phyloP scores from a whole-genome alignment of 345 rosid species.

The Diplotaxis tenuifolia region DNA sequence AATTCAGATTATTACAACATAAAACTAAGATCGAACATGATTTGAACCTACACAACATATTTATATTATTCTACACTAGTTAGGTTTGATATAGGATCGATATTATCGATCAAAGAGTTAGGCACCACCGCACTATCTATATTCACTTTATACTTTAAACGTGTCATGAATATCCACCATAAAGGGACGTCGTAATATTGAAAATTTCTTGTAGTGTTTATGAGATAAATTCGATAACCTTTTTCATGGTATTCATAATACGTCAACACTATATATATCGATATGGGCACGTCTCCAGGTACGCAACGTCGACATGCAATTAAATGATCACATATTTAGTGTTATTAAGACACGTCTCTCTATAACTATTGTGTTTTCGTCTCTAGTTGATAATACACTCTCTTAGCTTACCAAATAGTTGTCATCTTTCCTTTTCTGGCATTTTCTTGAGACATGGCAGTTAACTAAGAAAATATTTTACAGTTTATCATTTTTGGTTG shows the following conservation, averaged over 20 bases:
- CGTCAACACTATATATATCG: neutral
- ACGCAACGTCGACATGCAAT: constrained; percentile 2
- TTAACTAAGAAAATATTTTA: neutral
- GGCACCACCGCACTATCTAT: constrained; percentile 3
- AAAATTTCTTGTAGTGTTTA: too few relatives aligned
- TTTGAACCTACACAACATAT: neutral
- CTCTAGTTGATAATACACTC: neutral
- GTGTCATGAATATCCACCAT: constrained; percentile 15
- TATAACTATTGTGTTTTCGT: neutral
- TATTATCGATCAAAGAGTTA: constrained; percentile 14
- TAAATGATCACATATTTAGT: neutral
- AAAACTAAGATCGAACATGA: too few relatives aligned
- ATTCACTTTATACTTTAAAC: constrained; percentile 4
- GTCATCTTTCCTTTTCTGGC: constrained; percentile 7
- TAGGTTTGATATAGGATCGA: constrained; percentile 5
- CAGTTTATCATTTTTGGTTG: constrained; percentile 2
- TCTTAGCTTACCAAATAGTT: constrained; percentile 10
- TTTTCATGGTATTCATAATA: constrained; percentile 8
- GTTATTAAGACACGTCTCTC: neutral
- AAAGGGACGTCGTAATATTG: too few relatives aligned
- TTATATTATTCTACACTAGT: neutral
- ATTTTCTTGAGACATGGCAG: constrained; percentile 8
- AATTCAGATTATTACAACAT: too few relatives aligned
- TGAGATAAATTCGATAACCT: neutral
- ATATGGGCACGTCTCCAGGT: neutral